Evolutionary conservation across 192 early-diverging fungal species (phyloP).

Genomic region (Coemansia sp.): DNA sequence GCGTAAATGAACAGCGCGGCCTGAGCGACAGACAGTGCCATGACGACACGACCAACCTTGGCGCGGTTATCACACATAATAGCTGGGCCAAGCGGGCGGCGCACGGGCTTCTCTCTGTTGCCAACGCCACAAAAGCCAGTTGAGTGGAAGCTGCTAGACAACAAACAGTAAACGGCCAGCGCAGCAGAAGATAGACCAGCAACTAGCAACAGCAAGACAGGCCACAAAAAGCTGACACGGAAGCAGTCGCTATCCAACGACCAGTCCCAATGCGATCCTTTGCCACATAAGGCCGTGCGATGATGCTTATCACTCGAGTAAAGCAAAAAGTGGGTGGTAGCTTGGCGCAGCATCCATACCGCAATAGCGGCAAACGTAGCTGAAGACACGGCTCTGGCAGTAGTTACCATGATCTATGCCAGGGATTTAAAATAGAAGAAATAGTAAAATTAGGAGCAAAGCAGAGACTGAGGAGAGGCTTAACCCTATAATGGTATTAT

Average conservation of each 20-base stretch:
- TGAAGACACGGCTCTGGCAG: not conserved
- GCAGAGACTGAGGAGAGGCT: not conserved
- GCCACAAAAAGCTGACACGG: conserved; percentile 26
- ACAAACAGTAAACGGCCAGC: not conserved
- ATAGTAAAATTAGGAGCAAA: not conserved
- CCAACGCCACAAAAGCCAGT: not conserved
- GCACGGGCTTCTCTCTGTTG: conserved; percentile 13
- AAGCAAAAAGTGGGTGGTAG: not conserved
- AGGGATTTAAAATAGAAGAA: not conserved
- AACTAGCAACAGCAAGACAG: conserved; percentile 12
- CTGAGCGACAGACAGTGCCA: conserved; percentile 3
- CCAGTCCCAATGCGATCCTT: conserved; percentile 11
- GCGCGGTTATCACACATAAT: conserved; percentile 30
- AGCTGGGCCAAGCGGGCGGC: conserved; percentile 24
- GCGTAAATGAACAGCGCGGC: not conserved
- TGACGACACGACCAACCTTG: not conserved
- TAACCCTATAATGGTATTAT: too few relatives aligned
- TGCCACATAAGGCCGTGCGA: conserved; percentile 5
- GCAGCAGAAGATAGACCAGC: not conserved
- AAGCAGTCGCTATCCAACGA: conserved; percentile 16
- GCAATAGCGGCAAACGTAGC: not conserved
- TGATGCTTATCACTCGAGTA: not conserved
- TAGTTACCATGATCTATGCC: not conserved
- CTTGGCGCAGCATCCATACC: not conserved
- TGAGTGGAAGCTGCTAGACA: not conserved